Evolutionary conservation across 176 grass and related monocot genomes (phyloP), one percentile per base, ranked within the genome.

Genomic region (Bothriochloa decipiens): DNA sequence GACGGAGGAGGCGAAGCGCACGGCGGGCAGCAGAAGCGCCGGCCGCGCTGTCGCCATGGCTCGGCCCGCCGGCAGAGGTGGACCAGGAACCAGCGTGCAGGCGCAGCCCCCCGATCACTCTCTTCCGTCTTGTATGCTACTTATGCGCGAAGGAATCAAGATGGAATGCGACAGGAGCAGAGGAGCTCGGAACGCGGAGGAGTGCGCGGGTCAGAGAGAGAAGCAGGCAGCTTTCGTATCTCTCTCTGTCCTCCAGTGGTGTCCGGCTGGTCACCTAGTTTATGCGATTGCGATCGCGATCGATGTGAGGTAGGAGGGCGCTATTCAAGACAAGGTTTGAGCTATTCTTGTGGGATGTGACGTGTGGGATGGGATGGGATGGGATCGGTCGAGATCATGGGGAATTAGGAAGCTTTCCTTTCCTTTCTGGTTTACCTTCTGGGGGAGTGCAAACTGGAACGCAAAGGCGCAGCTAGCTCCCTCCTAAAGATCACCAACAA

Each of bases 301-400:
- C 7, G 71, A 49, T 74, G 74, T 5, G 41, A 62, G 86, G 66
- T 68, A 69, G 67, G 49, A 5, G 14, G 46, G 46, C 46, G 14
- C 11, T 32, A 70, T 76, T 71, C 82, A 70, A 28, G 14, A 52
- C 62, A 20, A 28, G 66, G 72, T 72, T 90, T 83, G 88, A 86
- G 58, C 79, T 83, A 83, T 90, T 86, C 84, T 79, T 45, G 74
- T 90, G 88, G 73, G 52, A 2, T 5, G 47, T 63, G 2, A 7
- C 20, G 20, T 58, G 20, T 22, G 53, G 18, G 53, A 57, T 55
- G 47, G 47, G 5, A 17, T 17, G n/a, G n/a, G n/a, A n/a, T 16
- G 16, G 15, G 35, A 8, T 57, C 18, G 53, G 9, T 52, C 49
- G 4, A 16, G 13, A 22, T 52, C 49, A 5, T 49, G 13, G 46